Evolutionary conservation across 177 flowering plant genomes (phyloP), one percentile per base, ranked within the genome.

Genomic region (Vitis hybrid): DNA sequence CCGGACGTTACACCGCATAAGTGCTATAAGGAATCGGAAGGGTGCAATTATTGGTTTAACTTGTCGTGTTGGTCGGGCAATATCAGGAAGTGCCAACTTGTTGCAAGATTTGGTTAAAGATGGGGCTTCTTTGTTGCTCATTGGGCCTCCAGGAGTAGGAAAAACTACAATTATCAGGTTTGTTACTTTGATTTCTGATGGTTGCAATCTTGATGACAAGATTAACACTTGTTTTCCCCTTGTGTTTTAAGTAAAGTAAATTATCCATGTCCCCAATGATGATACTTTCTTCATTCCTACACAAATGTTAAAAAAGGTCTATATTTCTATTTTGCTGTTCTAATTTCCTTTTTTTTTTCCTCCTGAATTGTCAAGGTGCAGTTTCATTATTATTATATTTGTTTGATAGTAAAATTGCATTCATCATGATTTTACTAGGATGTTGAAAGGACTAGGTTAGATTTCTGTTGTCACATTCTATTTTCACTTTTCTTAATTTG

Each of bases 111-210:
- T 94, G 79, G 86, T 94, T 50, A 81, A 84, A 70, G 89, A 88
- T 76, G 97, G 97, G 56, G 85, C 84, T 81, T 94, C 99, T 59
- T 70, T 94, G 76, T 76, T 94, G 83, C 88, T 94, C 49, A 92
- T 94, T 73, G 99, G 97, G 16, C 97, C 97, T 74, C 99, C 99
- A 14, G 97, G 97, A 59, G 99, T 94, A 16, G 99, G 99, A 61
- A 94, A 94, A 82, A 94, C 99, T 22, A 94, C 99, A 31, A 91
- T 94, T 71, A 91, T 94, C 63, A 87, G 97, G 97, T 94, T 12
- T 19, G 78, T 66, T 10, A 4, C 51, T 72, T 10, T 10, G 58
- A 1, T 11, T n/a, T 18, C 59, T 50, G n/a, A 14, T 65, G 18
- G 22, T 26, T 65, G 54, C 45, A 67, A 61, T 15, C 34, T 11